phyloP scores from a whole-genome alignment of 208 protist genomes.

The Leishmania turanica region DNA sequence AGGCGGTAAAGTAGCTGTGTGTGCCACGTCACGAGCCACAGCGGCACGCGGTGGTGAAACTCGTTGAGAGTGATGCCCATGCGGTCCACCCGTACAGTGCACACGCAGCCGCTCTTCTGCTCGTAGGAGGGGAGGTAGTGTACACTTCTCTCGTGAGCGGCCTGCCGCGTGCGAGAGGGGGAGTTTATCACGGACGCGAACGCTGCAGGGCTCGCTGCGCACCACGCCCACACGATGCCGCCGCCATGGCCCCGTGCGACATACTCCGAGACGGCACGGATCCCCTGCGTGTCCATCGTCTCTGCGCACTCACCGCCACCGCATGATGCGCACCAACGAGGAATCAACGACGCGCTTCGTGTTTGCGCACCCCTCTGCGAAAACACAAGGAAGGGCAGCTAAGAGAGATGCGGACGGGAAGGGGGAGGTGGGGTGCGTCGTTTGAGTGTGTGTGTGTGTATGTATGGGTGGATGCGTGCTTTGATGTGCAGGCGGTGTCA shows the following conservation, averaged over 20 bases:
- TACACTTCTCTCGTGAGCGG: background rate
- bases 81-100: constrained; percentile 15
- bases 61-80: constrained; percentile 14
- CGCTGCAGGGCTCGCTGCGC: background rate
- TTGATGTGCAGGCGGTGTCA: background rate
- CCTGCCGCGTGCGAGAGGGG: background rate
- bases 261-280: constrained; percentile 14
- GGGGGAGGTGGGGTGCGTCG: background rate
- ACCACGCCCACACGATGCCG: constrained; percentile 18
- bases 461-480: background rate
- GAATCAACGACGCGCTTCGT: background rate
- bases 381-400: background rate
- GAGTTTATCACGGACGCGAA: constrained; percentile 7
- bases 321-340: background rate
- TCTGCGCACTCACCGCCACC: background rate
- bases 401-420: background rate
- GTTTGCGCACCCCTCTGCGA: background rate
- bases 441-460: background rate
- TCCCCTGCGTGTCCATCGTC: constrained; percentile 9
- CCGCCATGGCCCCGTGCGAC: background rate
- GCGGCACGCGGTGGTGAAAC: constrained; percentile 8
- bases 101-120: background rate
- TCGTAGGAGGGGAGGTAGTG: constrained; percentile 18
- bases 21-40: constrained; percentile 35
- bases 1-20: constrained; percentile 22